A percentile compares a stretch with the other conserved stretches of the same genome.
Conservation (phyloP, 176 grass and related monocot species). For the Avena sativa region DNA sequence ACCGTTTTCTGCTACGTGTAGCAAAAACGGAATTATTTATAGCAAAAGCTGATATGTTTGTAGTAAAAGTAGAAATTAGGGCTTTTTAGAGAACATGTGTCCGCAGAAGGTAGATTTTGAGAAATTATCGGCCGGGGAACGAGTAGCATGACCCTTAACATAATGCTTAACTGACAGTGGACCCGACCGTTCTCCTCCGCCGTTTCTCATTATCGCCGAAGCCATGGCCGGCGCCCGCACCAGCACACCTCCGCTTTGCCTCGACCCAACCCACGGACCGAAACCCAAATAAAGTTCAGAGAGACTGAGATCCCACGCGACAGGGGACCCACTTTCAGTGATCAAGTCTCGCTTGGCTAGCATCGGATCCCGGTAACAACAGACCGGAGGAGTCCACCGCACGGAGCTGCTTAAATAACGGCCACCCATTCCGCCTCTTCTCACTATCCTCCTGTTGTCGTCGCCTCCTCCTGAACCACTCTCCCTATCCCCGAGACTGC, state of each 20-base stretch:
- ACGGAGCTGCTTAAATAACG: slow-evolving; percentile 37
- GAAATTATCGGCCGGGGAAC: no score
- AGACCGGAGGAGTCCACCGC: not conserved
- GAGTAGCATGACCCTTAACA: no score
- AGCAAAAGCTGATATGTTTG: no score
- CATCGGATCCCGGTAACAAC: not conserved
- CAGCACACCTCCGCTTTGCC: not conserved
- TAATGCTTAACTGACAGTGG: not conserved
- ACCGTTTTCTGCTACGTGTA: no score
- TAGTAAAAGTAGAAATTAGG: no score
- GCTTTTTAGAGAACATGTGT: no score
- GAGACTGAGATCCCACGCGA: not conserved
- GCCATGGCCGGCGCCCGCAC: slow-evolving; percentile 26
- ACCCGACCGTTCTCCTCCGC: not conserved
- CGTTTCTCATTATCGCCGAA: slow-evolving; percentile 24
- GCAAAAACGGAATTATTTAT: no score
- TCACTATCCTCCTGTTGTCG: not conserved
- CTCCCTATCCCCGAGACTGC: not conserved
- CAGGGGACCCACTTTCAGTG: not conserved
- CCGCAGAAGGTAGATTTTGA: no score
- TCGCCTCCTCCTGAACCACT: slow-evolving; percentile 29
- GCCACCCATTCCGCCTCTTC: slow-evolving; percentile 32
- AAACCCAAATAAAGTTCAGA: not conserved
- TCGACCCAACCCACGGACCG: not conserved
- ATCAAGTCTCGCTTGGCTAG: not conserved